Evolutionary conservation across 768 basidiomycete species (phyloP), one percentile per base, ranked within the genome.

Genomic region (Collybia sordida): DNA sequence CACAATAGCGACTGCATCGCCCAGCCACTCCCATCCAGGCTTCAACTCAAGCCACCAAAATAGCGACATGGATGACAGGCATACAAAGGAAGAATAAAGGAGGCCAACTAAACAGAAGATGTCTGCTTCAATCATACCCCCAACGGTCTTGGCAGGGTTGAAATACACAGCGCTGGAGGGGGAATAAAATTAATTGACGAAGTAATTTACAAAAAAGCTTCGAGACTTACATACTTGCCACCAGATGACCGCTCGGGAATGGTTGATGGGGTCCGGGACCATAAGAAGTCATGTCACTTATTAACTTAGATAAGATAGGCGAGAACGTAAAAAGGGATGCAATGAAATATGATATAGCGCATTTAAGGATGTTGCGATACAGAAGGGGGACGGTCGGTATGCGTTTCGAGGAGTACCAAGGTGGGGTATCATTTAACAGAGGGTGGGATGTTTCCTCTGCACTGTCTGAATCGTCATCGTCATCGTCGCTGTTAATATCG

Each of bases 241-340:
- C 87, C 86, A 96, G 85, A 69, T 97, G 94, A 1, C 86, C 92
- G 52, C 87, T 86, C 8, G 87, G 84, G 12, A 86, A 83, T 2
- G 90, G 89, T n/a, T 67, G 65, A 15, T 67, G 66, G 14, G 74
- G 72, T 7, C 74, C 71, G 52, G 80, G 70, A 37, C 77, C 74
- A 58, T 77, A 72, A 3, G 79, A 72, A 6, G 81, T 71, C 53
- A 86, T 56, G 61, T 85, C 81, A 3, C 84, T 78, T 52, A 95
- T 77, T 42, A 90, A 67, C 6, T 75, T 74, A 8, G 93, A 85
- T 11, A 99, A 74, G 21, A 73, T 71, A 0, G 90, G 85, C 3
- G 84, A 83, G 62, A 93, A 98, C 1, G 97, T 99, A 77, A 98
- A 99, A 9, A 98, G 74, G 0, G 90, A 93, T 4, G 80, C 94